Percentiles rank a stretch among this genome's conserved stretches.
phyloP scores from a whole-genome alignment of 495 filamentous ascomycete genomes.

The Clohesyomyces aquaticus region DNA sequence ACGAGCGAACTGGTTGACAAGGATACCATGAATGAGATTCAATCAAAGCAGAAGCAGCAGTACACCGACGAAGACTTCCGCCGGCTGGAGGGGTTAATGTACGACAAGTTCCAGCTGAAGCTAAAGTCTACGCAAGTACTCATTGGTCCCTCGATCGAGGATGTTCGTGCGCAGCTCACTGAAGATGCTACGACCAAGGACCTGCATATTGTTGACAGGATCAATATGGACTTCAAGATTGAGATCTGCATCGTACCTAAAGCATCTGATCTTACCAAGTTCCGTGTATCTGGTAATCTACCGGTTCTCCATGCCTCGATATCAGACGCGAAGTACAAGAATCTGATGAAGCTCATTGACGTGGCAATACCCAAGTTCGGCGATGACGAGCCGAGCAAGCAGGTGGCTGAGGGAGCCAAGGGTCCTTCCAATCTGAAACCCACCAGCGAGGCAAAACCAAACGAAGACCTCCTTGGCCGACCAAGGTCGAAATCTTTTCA shows the following conservation, averaged over 20 bases:
- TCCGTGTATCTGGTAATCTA: slow-evolving; percentile 86
- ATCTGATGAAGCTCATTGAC: slow-evolving; percentile 91
- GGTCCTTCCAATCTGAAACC: slow-evolving; percentile 38
- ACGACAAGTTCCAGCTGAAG: slow-evolving; percentile 91
- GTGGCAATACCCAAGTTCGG: slow-evolving; percentile 87
- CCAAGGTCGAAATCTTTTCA: slow-evolving; percentile 64
- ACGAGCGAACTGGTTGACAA: slow-evolving; percentile 92
- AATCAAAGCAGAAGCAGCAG: slow-evolving; percentile 84
- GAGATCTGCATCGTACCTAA: slow-evolving; percentile 94
- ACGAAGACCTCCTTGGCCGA: slow-evolving; percentile 51
- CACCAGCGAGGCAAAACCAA: slow-evolving; percentile 32
- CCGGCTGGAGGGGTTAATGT: slow-evolving; percentile 85
- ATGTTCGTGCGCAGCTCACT: slow-evolving; percentile 81
- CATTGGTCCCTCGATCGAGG: slow-evolving; percentile 91
- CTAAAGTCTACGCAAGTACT: slow-evolving; percentile 91
- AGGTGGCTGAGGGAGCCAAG: slow-evolving; percentile 31
- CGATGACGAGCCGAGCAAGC: slow-evolving; percentile 53
- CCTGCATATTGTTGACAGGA: slow-evolving; percentile 90
- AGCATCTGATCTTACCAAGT: slow-evolving; percentile 88
- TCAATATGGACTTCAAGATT: slow-evolving; percentile 93
- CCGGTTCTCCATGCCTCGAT: slow-evolving; percentile 89
- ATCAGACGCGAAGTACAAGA: slow-evolving; percentile 95
- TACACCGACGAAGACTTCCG: slow-evolving; percentile 90
- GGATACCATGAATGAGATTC: slow-evolving; percentile 81
- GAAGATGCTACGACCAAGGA: slow-evolving; percentile 68